Base-by-base conservation (phyloP, 1,139 yeast genomes). In the Zygotorulaspora mrakii region DNA sequence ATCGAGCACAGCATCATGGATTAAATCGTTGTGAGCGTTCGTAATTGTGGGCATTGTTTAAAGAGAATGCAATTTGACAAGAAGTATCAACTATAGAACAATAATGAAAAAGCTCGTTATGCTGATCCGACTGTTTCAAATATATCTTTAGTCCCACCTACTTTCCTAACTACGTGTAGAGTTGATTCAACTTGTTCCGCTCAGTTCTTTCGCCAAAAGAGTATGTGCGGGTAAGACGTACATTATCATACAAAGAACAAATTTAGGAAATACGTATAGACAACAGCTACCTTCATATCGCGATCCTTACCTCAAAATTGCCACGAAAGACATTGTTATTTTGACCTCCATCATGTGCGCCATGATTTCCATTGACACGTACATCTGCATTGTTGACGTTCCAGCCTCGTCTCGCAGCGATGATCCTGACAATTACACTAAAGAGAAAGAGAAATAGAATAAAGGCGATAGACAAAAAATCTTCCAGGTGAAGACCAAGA, bases 1-100 rank as follows among this genome's bases (percentile, higher is more conserved):
- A 64, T 91, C 97, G 59, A 91, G 74, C 41, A 86, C 95, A 14
- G 98, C 98, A 61, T 94, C 98, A 66, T 94, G 98, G 60, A 89
- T 87, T 63, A 88, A 70, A 66, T 89, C 96, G 52, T 85, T 84
- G 62, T 83, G 91, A 21, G 88, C 88, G 62, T 83, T 82, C 17
- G 82, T 80, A 61, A 82, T 81, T 35, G 87, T 79, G 33, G 82
- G 89, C 88, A 56, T 59, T 32, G 36, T 37, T 12, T 22, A 3
- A 13, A 18, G 26, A 9, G 9, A 20, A 6, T n/a, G n/a, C n/a
- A n/a, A n/a, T n/a, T n/a, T n/a, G n/a, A n/a, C n/a, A n/a, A n/a
- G n/a, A n/a, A n/a, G n/a, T n/a, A n/a, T n/a, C n/a, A n/a, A n/a
- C n/a, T n/a, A n/a, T n/a, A n/a, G n/a, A n/a, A n/a, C n/a, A n/a